These are phyloP conservation scores for Lactuca saligna DNA, from an alignment of 129 eudicot species.

Conservation along the genomic window DNA sequence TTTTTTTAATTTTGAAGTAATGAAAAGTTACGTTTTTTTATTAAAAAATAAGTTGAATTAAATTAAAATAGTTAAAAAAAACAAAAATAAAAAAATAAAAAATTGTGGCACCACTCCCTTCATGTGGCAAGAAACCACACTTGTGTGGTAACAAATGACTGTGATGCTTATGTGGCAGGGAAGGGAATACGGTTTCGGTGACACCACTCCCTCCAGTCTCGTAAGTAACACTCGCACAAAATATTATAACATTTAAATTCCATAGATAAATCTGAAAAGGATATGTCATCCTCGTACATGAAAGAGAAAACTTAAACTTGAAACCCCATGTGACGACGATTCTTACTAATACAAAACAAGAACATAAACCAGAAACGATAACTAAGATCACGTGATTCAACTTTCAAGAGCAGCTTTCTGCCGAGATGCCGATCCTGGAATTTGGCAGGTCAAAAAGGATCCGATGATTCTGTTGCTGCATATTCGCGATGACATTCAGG, in stretches of 20 bases:
- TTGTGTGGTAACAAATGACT: too few relatives aligned
- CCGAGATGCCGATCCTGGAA: constrained; percentile 71
- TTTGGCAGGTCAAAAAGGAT: constrained; percentile 62
- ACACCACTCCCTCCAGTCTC: too few relatives aligned
- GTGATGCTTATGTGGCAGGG: too few relatives aligned
- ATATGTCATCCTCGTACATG: constrained; percentile 4
- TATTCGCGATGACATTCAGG: constrained; percentile 76
- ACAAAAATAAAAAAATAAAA: too few relatives aligned
- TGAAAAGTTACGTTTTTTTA: too few relatives aligned
- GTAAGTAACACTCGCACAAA: too few relatives aligned
- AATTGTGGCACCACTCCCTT: too few relatives aligned
- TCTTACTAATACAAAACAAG: constrained; percentile 19
- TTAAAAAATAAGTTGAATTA: too few relatives aligned
- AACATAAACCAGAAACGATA: constrained; percentile 25
- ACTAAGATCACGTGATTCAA: constrained; percentile 26
- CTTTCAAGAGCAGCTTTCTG: constrained; percentile 48
- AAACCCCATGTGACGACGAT: constrained; percentile 18
- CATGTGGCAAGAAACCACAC: too few relatives aligned
- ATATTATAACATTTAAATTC: background rate
- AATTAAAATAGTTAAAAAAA: too few relatives aligned
- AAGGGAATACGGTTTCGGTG: too few relatives aligned
- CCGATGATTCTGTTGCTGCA: constrained; percentile 94
- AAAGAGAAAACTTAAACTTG: background rate
- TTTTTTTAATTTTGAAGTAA: too few relatives aligned
- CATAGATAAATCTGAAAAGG: background rate